Evolutionary conservation across 805 yeast species (phyloP), one percentile per base, ranked within the genome.

Genomic region (Teunomyces panamensis): DNA sequence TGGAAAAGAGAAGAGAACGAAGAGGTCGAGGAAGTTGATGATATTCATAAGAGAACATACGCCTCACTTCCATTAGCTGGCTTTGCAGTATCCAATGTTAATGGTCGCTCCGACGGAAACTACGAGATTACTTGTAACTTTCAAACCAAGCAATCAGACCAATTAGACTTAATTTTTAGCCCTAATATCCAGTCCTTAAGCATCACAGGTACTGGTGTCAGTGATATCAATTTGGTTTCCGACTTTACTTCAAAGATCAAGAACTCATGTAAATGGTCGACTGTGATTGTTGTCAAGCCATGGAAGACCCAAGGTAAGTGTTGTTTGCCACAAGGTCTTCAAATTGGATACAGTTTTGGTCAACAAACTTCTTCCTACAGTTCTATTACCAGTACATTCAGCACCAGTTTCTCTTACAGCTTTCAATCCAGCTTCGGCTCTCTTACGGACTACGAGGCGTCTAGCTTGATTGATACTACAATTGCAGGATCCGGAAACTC

Each of bases 261-360:
- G 8, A 52, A 55, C 45, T 43, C 50, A 44, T 51, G 55, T 35
- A 43, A 57, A 48, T 62, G 66, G 66, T 48, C 63, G 32, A 55
- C 58, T 17, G 46, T 58, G 17, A 46, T 63, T 42, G 37, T 58
- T 7, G 56, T 63, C 17, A 50, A 56, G 43, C 60, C 65, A 30
- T 46, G 48, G 20, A 43, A 39, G 30, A 43, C 52, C 16, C 34
- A 46, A 14, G 56, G 55, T 30, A 51, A 53, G 46, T 57, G 57
- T 55, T 62, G 66, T 55, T 57, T 63, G 44, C 67, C 66, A 30
- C 45, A 50, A 28, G 53, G 49, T 30, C 60, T 63, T 49, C 49
- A 50, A 13, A 56, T 63, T 43, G 34, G 48, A n/a, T 48, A 47
- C 46, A 51, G 54, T 36, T 51, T 55, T 45, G 26, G 34, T 11